phyloP scores from a whole-genome alignment of 1,284 basidiomycete species.

The Grifola frondosa region DNA sequence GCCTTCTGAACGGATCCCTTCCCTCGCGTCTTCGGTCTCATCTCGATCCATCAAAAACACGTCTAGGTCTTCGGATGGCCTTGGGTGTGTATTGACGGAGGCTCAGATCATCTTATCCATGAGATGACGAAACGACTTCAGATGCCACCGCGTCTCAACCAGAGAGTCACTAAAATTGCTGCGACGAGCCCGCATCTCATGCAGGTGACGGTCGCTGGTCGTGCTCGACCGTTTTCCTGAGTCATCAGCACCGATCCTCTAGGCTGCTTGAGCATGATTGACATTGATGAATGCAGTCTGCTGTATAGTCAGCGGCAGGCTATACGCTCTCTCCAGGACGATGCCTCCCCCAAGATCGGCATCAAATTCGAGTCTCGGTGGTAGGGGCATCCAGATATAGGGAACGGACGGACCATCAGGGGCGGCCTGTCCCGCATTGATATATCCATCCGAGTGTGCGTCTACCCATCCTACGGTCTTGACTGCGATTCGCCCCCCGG shows the following conservation, averaged over 20 bases:
- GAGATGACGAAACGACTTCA: not conserved
- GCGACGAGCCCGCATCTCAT: no score
- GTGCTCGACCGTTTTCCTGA: conserved; percentile 22
- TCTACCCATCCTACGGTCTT: conserved; percentile 32
- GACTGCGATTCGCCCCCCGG: conserved; percentile 1
- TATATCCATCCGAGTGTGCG: conserved; percentile 34
- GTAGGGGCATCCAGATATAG: conserved; percentile 31
- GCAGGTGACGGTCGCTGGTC: no score
- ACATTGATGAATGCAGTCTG: conserved; percentile 20
- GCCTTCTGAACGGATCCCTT: no score
- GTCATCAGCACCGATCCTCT: conserved; percentile 35
- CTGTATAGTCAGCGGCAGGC: conserved; percentile 22
- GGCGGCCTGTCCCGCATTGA: conserved; percentile 39
- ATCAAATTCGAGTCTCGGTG: conserved; percentile 37
- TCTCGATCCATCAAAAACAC: not conserved
- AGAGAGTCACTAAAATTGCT: not conserved
- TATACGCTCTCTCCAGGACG: conserved; percentile 32
- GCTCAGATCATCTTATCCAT: not conserved
- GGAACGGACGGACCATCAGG: not conserved
- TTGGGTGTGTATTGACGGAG: not conserved
- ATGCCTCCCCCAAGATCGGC: conserved; percentile 33
- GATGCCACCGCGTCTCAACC: not conserved
- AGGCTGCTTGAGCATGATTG: conserved; percentile 25
- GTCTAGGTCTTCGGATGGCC: not conserved
- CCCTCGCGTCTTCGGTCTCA: no score